A percentile compares a stretch with the other conserved stretches of the same genome.
Evolutionary conservation across 345 rosid species (phyloP).

Genomic region (Psidium guajava): DNA sequence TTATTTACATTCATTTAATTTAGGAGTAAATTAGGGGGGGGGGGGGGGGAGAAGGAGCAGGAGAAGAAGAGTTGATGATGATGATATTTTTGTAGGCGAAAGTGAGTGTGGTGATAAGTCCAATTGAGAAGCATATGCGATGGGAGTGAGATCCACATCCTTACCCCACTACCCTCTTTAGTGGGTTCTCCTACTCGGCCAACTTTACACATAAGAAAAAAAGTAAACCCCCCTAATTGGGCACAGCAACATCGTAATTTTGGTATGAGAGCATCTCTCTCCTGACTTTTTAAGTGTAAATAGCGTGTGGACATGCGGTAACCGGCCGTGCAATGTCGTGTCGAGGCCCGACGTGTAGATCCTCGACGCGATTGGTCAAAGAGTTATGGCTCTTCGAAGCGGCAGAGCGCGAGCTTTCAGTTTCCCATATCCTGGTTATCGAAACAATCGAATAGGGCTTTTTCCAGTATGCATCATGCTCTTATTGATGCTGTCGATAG

Average conservation of each 20-base stretch:
- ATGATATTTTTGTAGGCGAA: background rate
- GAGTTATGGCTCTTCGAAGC: background rate
- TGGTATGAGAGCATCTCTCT: background rate
- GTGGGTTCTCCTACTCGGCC: background rate
- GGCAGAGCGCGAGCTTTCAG: background rate
- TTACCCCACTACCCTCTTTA: background rate
- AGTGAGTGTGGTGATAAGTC: background rate
- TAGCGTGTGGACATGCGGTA: background rate
- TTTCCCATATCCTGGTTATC: background rate
- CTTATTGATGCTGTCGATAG: background rate
- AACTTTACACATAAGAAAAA: background rate
- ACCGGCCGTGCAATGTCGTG: fast-evolving
- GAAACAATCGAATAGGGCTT: background rate
- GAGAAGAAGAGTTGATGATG: background rate
- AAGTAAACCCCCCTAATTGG: background rate
- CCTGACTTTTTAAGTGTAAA: background rate
- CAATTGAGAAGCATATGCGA: background rate
- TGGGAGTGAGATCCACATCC: background rate
- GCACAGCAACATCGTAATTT: background rate
- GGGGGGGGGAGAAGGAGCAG: background rate
- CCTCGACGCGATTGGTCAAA: too few species aligned
- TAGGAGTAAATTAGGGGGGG: background rate
- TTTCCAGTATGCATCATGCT: background rate
- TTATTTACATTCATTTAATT: background rate
- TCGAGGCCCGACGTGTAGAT: background rate